Evolutionary conservation across 306 rosid genomes (phyloP).

Genomic region (Delonix regia): DNA sequence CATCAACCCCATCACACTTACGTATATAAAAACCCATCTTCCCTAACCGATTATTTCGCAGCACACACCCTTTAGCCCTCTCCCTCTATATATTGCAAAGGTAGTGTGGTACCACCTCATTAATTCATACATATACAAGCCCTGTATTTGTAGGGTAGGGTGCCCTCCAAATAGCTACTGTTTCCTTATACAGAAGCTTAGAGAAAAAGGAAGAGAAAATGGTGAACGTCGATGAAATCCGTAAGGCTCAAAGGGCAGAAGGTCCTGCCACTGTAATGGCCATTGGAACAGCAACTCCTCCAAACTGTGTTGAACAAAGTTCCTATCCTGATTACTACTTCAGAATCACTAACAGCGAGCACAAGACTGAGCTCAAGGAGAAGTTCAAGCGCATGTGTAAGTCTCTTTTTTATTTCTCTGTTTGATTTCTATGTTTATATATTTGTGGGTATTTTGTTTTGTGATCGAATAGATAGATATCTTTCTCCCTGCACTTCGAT

Average conservation of each 20-base stretch:
- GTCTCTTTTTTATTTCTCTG: not conserved
- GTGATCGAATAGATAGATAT: not conserved
- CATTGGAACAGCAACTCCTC: constrained; percentile 61
- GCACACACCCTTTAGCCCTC: not conserved
- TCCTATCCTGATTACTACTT: constrained; percentile 59
- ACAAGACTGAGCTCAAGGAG: constrained; percentile 49
- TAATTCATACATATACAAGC: not conserved
- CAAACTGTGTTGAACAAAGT: constrained; percentile 53
- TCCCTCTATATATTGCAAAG: not conserved
- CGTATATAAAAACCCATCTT: not conserved
- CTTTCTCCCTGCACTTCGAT: too few species aligned
- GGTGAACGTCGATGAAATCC: constrained; percentile 60
- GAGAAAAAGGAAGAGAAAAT: constrained; percentile 19
- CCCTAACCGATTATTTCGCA: not conserved
- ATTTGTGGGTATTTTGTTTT: not conserved
- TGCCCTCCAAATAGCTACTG: not conserved
- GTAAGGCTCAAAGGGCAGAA: constrained; percentile 59
- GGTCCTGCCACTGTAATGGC: constrained; percentile 62
- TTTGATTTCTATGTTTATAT: too few species aligned
- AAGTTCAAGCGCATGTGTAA: constrained; percentile 68
- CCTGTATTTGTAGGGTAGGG: not conserved
- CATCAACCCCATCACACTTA: not conserved
- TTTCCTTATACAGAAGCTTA: not conserved
- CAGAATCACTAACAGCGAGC: constrained; percentile 40
- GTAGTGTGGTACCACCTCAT: not conserved